These are phyloP conservation scores for Phytophthora podocarpi DNA, from an alignment of 352 stramenopile genomes.

Conservation along the genomic window DNA sequence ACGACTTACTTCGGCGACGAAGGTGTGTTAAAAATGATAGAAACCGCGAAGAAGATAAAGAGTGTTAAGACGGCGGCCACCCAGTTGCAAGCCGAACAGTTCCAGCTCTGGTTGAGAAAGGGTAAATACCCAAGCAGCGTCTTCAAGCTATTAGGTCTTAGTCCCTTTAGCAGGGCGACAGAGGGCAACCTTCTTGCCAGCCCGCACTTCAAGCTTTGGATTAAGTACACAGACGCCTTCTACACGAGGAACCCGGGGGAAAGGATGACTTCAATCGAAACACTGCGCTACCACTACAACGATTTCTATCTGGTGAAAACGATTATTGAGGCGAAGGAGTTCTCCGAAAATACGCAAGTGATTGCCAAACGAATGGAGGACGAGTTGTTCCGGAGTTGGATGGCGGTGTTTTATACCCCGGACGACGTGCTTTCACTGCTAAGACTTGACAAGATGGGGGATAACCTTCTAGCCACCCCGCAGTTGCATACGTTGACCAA, in stretches of 20 bases:
- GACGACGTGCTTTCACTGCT: background rate
- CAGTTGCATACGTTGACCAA: too few relatives aligned
- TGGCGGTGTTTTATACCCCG: background rate
- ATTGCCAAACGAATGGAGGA: background rate
- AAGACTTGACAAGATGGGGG: too few relatives aligned
- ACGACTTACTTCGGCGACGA: background rate
- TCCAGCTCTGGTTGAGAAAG: conserved; percentile 3
- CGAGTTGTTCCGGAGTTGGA: background rate
- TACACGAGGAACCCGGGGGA: background rate
- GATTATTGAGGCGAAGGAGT: background rate
- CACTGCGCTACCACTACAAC: background rate
- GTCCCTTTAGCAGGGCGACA: too few relatives aligned
- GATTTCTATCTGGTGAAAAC: background rate
- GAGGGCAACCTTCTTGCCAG: background rate
- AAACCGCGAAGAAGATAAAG: conserved; percentile 1
- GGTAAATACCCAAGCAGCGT: too few relatives aligned
- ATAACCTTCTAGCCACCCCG: too few relatives aligned
- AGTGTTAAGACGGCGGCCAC: background rate
- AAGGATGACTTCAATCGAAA: background rate
- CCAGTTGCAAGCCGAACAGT: background rate
- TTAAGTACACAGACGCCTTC: background rate
- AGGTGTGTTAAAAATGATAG: conserved; percentile 10
- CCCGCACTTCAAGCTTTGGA: background rate
- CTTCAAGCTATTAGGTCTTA: too few relatives aligned
- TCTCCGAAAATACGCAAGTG: background rate